phyloP scores from a whole-genome alignment of 805 yeast species.

The Yarrowia phangngaensis region DNA sequence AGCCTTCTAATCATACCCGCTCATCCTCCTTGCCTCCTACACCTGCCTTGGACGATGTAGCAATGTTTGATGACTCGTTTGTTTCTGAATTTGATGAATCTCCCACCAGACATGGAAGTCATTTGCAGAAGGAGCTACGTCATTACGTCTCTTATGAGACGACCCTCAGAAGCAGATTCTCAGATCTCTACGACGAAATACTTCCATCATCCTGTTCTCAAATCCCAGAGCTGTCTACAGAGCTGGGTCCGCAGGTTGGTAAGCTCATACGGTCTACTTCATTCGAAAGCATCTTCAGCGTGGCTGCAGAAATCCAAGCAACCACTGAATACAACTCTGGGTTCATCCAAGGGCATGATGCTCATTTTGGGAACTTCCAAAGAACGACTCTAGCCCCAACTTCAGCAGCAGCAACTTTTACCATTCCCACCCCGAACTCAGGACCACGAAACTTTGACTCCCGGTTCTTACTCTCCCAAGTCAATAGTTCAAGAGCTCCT shows the following conservation, averaged over 20 bases:
- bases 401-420: constrained; percentile 21
- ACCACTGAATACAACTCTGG: background rate
- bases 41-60: constrained; percentile 6
- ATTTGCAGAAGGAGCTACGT: constrained; percentile 20
- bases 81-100: background rate
- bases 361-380: constrained; percentile 16
- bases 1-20: constrained; percentile 3
- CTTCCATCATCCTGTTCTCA: constrained; percentile 8
- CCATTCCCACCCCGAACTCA: constrained; percentile 7
- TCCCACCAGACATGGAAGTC: constrained; percentile 7
- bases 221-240: constrained; percentile 16
- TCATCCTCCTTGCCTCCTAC: constrained; percentile 16
- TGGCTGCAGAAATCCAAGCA: background rate
- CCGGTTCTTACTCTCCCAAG: background rate
- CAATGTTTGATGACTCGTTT: constrained; percentile 9
- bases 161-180: constrained; percentile 12
- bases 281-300: constrained; percentile 12
- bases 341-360: constrained; percentile 21
- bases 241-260: constrained; percentile 9
- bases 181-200: constrained; percentile 21
- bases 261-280: constrained; percentile 19
- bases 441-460: constrained; percentile 8
- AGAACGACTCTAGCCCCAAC: constrained; percentile 9
- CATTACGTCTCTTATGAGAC: constrained; percentile 24
- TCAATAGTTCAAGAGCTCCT: background rate